Conservation (phyloP, 306 rosid species). For the Gastrolobium bilobum region DNA sequence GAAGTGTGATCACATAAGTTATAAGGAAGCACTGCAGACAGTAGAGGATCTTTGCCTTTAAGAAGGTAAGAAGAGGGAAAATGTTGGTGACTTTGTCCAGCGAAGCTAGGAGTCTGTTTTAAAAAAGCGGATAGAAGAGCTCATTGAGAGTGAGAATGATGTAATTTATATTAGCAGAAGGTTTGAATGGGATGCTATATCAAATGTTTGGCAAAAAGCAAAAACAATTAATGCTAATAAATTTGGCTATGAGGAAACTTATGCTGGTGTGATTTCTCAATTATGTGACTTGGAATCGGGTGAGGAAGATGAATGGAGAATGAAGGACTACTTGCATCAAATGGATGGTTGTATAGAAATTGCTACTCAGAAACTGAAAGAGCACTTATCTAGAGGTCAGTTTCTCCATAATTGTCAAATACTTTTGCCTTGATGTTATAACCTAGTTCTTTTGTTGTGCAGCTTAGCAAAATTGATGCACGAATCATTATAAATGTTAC, state of each 20-base stretch:
- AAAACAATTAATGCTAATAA: slow-evolving; percentile 75
- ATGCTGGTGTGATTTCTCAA: slow-evolving; percentile 71
- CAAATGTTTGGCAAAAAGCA: slow-evolving; percentile 85
- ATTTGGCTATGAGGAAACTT: slow-evolving; percentile 74
- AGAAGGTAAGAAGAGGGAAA: slow-evolving; percentile 85
- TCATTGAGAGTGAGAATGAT: slow-evolving; percentile 75
- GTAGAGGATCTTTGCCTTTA: slow-evolving; percentile 89
- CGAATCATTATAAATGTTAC: slow-evolving; percentile 76
- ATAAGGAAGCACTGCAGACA: slow-evolving; percentile 83
- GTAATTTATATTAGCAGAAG: slow-evolving; percentile 58
- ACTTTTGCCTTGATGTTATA: slow-evolving; percentile 49
- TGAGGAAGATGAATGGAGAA: slow-evolving; percentile 89
- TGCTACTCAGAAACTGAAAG: slow-evolving; percentile 90
- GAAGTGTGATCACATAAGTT: slow-evolving; percentile 76
- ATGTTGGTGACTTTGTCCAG: slow-evolving; percentile 66
- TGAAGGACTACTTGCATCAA: slow-evolving; percentile 80
- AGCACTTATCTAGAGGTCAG: slow-evolving; percentile 86
- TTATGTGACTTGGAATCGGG: slow-evolving; percentile 89
- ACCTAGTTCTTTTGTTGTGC: slow-evolving; percentile 55
- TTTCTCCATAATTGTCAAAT: slow-evolving; percentile 40
- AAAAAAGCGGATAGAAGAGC: slow-evolving; percentile 83
- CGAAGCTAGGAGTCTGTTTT: slow-evolving; percentile 79
- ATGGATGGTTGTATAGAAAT: slow-evolving; percentile 81
- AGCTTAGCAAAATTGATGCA: slow-evolving; percentile 93
- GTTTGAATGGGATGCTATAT: slow-evolving; percentile 77